phyloP scores from a whole-genome alignment of 768 basidiomycete genomes.

The Cytidiella melzeri region DNA sequence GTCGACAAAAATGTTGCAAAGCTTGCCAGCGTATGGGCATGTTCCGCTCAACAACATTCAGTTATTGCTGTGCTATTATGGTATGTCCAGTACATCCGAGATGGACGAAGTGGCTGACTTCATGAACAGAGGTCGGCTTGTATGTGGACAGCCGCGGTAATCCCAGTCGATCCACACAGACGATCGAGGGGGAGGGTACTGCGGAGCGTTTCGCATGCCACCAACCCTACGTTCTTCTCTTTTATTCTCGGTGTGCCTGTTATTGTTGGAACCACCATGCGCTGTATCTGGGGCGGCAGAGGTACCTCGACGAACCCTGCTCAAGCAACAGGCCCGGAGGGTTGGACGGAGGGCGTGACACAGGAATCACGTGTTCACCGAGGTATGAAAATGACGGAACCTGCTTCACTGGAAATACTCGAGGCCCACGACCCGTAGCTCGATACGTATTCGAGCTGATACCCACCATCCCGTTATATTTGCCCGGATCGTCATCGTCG shows the following conservation, averaged over 20 bases:
- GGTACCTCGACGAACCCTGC: constrained; percentile 27
- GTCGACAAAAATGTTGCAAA: constrained; percentile 70
- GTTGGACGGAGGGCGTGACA: constrained; percentile 43
- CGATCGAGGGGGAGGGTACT: no score
- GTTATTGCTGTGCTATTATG: constrained; percentile 86
- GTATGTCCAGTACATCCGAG: constrained; percentile 36
- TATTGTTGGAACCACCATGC: constrained; percentile 73
- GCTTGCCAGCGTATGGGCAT: constrained; percentile 81
- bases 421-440: constrained; percentile 42
- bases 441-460: constrained; percentile 78
- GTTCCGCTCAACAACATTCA: constrained; percentile 86
- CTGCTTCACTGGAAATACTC: constrained; percentile 25
- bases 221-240: constrained; percentile 80
- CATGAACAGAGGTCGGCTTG: no score
- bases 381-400: constrained; percentile 62
- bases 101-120: no score
- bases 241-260: constrained; percentile 80
- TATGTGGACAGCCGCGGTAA: no score
- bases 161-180: no score
- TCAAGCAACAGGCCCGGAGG: constrained; percentile 37
- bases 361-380: constrained; percentile 85
- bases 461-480: constrained; percentile 67
- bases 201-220: no score
- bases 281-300: constrained; percentile 89
- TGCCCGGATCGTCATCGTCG: constrained; percentile 39